phyloP scores from a whole-genome alignment of 257 asterid genomes.

The Salvia miltiorrhiza region DNA sequence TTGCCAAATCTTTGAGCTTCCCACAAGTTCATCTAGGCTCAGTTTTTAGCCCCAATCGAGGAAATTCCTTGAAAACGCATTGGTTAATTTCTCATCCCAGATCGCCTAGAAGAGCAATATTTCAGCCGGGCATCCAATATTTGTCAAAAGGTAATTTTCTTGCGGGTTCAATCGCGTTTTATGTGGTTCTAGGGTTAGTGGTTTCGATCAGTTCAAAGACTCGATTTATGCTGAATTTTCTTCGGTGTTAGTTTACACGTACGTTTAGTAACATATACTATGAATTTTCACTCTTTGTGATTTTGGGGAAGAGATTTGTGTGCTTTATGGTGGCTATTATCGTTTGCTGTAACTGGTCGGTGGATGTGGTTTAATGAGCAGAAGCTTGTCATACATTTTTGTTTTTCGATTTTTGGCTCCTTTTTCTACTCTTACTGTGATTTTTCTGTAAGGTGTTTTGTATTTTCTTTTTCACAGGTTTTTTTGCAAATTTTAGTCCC shows the following conservation, averaged over 20 bases:
- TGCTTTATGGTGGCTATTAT: neutral
- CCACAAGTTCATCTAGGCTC: neutral
- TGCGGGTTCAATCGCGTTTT: neutral
- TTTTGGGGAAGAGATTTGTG: conserved; percentile 2
- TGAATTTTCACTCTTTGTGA: conserved; percentile 1
- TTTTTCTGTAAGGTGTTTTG: neutral
- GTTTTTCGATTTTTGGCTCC: neutral
- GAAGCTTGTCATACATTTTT: neutral
- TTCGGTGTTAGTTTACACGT: neutral
- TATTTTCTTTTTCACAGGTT: neutral
- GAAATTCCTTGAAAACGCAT: neutral
- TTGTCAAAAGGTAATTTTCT: conserved; percentile 6
- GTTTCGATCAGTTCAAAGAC: conserved; percentile 3
- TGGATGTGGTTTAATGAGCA: neutral
- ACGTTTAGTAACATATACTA: neutral
- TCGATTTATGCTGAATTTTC: neutral
- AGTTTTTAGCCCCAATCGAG: neutral
- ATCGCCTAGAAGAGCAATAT: neutral
- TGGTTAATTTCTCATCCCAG: conserved; percentile 4
- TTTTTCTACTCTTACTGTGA: neutral
- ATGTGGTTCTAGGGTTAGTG: conserved; percentile 29
- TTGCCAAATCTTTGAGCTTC: neutral
- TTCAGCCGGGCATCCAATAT: neutral
- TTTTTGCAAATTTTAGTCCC: neutral
- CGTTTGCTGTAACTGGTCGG: conserved; percentile 5